phyloP scores from a whole-genome alignment of 768 basidiomycete genomes.

The Trametes maxima region DNA sequence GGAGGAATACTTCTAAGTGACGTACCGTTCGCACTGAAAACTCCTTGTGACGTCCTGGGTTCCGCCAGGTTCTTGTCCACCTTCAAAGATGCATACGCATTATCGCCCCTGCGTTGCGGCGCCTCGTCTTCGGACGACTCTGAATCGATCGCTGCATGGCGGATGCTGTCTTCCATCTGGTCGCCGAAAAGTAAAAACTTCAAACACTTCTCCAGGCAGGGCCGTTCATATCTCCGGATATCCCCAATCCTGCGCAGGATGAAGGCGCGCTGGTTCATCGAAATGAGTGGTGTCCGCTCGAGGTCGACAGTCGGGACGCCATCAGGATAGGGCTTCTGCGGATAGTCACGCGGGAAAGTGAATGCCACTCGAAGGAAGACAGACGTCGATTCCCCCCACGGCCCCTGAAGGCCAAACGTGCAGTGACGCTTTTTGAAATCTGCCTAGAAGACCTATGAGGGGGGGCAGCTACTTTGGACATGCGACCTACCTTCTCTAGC shows the following conservation, averaged over 20 bases:
- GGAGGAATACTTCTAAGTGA: not conserved
- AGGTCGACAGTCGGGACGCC: slow-evolving; percentile 78
- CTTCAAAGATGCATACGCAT: slow-evolving; percentile 56
- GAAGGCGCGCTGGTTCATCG: slow-evolving; percentile 72
- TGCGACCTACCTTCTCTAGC: slow-evolving; percentile 71
- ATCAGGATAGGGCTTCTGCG: slow-evolving; percentile 59
- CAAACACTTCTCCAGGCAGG: slow-evolving; percentile 84
- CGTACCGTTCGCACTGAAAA: slow-evolving; percentile 87
- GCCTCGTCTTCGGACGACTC: slow-evolving; percentile 70
- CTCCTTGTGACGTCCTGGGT: slow-evolving; percentile 83
- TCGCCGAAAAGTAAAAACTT: slow-evolving; percentile 76
- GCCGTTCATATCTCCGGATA: slow-evolving; percentile 71
- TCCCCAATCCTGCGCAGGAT: slow-evolving; percentile 76
- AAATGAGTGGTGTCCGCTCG: slow-evolving; percentile 81
- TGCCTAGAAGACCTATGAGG: slow-evolving; percentile 42
- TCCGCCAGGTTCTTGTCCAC: slow-evolving; percentile 81
- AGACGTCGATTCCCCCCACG: slow-evolving; percentile 86
- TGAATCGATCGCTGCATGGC: slow-evolving; percentile 47
- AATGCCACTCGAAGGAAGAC: slow-evolving; percentile 89
- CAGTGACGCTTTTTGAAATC: slow-evolving; percentile 79
- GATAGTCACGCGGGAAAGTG: slow-evolving; percentile 85
- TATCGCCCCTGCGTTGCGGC: slow-evolving; percentile 44
- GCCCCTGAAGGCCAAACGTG: slow-evolving; percentile 84
- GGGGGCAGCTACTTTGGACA: not conserved
- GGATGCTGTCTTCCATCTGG: slow-evolving; percentile 45